Evolutionary conservation across 1,139 yeast species (phyloP), one percentile per base, ranked within the genome.

Genomic region (Candida sanyaensis): DNA sequence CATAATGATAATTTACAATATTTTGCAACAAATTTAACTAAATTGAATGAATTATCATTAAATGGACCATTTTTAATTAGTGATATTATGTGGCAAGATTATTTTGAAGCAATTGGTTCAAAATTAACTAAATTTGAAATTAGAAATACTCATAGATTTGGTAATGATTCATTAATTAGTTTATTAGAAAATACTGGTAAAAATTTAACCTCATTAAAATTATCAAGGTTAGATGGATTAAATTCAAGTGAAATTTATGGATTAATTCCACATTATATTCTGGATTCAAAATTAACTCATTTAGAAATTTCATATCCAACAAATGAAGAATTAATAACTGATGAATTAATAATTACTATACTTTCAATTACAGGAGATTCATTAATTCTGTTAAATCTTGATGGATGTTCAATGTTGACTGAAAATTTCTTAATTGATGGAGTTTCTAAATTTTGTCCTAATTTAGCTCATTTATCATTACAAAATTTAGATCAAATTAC

Each of bases 41-140:
- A 78, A 28, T 69, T 95, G 46, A 70, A 63, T 9, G 71, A 78
- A 10, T 54, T 92, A 8, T 69, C 78, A 12, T 68, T 93, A 32
- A 91, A 92, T 65, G 99, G 99, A 0, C 91, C 98, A 0, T 93
- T 93, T 60, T 71, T 93, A 54, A 83, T 93, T 41, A 84, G 86
- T 58, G 88, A 86, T 55, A 66, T 66, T 0, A 75, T 83, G 48
- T 93, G 99, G 99, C 81, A 80, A 55, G 77, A 73, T 11, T 90
- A 84, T 55, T 88, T 93, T 58, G 78, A 77, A 44, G 69, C 64
- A 42, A 69, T 75, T 17, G 66, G 66, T 1, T 49, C 61, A 7
- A 58, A 57, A 11, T 55, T 75, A 36, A 50, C 57, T 2, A 61
- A 57, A 50, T 81, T 93, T 55, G 86, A 85, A 55, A 64, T 93